A percentile compares a stretch with the other conserved stretches of the same genome.
Conservation (phyloP, 371 early-diverging fungal species). For the Chytridium lagenaria region DNA sequence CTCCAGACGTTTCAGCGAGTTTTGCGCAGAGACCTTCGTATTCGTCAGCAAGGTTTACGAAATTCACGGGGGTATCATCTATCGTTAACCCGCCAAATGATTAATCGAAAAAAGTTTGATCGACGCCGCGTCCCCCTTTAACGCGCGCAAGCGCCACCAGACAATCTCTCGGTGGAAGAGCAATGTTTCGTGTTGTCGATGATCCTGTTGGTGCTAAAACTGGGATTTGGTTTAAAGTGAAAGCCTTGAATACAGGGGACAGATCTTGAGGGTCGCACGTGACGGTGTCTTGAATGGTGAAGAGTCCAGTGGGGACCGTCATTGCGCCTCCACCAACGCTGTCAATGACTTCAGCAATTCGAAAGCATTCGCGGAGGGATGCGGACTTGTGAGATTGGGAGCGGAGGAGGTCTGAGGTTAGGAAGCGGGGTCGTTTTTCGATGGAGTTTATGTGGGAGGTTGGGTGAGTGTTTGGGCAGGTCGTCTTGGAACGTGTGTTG, state of each 20-base stretch:
- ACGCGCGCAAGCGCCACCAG: constrained; percentile 24
- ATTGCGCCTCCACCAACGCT: constrained; percentile 77
- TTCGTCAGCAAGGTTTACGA: constrained; percentile 76
- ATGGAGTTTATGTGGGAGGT: background rate
- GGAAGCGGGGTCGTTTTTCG: constrained; percentile 33
- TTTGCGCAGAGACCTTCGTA: constrained; percentile 37
- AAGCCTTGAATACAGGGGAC: constrained; percentile 38
- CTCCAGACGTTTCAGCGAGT: too few species aligned
- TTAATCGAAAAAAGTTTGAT: constrained; percentile 62
- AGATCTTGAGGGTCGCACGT: background rate
- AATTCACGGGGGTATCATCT: constrained; percentile 38
- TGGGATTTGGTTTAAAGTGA: constrained; percentile 55
- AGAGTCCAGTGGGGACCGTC: constrained; percentile 64
- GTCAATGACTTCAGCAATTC: constrained; percentile 76
- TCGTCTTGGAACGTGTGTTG: constrained; percentile 4
- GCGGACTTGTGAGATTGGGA: constrained; percentile 37
- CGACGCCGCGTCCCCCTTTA: constrained; percentile 22
- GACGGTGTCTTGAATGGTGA: too few species aligned
- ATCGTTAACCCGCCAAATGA: constrained; percentile 54
- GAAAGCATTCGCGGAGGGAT: constrained; percentile 60
- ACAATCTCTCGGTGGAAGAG: constrained; percentile 14
- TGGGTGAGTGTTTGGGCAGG: background rate
- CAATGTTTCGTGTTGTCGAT: background rate
- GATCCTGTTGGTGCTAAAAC: constrained; percentile 48
- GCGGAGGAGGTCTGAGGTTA: constrained; percentile 14